A percentile compares a stretch with the other conserved stretches of the same genome.
phyloP scores from a whole-genome alignment of 2,329 filamentous ascomycete genomes.

The Drechslera avenae region DNA sequence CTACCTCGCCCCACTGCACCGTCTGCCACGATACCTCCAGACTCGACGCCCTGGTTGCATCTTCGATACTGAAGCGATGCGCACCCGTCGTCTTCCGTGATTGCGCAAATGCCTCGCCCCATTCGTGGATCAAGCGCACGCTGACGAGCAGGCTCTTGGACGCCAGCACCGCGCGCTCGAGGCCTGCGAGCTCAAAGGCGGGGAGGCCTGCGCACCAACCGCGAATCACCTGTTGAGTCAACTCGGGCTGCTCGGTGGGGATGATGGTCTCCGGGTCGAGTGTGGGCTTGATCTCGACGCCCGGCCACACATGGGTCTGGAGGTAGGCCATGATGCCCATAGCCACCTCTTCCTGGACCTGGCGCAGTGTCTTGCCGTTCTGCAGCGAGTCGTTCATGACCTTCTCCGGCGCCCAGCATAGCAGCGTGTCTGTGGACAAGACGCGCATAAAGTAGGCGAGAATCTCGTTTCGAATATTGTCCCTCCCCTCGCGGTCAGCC shows the following conservation, averaged over 20 bases:
- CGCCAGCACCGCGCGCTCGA: conserved; percentile 83
- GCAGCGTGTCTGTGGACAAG: conserved; percentile 86
- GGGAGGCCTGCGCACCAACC: conserved; percentile 76
- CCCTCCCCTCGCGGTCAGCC: conserved; percentile 63
- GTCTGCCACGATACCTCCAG: conserved; percentile 92
- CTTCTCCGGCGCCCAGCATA: conserved; percentile 80
- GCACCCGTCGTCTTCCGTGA: conserved; percentile 51
- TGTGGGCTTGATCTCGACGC: conserved; percentile 77
- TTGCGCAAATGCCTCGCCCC: conserved; percentile 74
- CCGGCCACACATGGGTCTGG: conserved; percentile 78
- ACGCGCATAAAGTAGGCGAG: conserved; percentile 77
- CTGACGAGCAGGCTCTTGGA: conserved; percentile 85
- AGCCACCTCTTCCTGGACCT: conserved; percentile 72
- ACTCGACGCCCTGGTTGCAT: conserved; percentile 77
- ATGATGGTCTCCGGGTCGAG: conserved; percentile 79
- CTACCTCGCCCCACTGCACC: conserved; percentile 90
- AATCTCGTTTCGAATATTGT: conserved; percentile 66
- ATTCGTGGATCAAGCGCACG: conserved; percentile 78
- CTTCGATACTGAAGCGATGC: conserved; percentile 74
- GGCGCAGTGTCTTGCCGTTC: conserved; percentile 64
- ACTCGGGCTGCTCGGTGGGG: conserved; percentile 72
- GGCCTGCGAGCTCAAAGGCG: conserved; percentile 80
- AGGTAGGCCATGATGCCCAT: conserved; percentile 74
- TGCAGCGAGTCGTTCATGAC: conserved; percentile 53
- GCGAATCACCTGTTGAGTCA: conserved; percentile 76